Evolutionary conservation across 192 early-diverging fungal genomes (phyloP), one percentile per base, ranked within the genome.

Genomic region (Coemansia sp.): DNA sequence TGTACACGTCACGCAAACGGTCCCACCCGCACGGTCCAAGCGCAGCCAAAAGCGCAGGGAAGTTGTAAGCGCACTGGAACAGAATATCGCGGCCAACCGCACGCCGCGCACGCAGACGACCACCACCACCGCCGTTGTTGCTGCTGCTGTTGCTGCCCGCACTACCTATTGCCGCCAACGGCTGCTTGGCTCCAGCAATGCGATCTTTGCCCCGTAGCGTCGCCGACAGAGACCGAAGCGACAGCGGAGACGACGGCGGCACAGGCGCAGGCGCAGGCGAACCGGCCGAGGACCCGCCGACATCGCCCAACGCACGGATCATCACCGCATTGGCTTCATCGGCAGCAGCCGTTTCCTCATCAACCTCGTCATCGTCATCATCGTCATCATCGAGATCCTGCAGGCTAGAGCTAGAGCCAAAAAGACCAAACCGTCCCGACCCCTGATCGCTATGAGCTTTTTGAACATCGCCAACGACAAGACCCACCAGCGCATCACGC

Each of bases 61-160:
- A 77, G 50, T 84, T 84, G 64, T 60, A 84, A 3, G 77, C 83
- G 40, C 74, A 77, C 31, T 84, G 77, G 66, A 69, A 84, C 28
- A 80, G 36, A 5, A 80, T 57, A 12, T 80, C 83, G 49, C 60
- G 71, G 25, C 66, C 67, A 4, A 76, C 66, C 7, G 75, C 72
- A 16, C 67, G 66, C 33, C 32, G 29, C n/a, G 48, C 48, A 4
- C 36, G 58, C 18, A 36, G 22, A 22, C 51, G 52, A 48, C 29
- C 61, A 25, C 52, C 33, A 54, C 11, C 31, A 0, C 17, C 29
- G 5, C 0, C 1, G 38, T 48, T 17, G 11, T 2, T 17, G 38
- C 36, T 34, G 22, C 18, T n/a, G 34, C 56, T 12, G 20, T 40
- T 18, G 65, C 29, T 18, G 25, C 22, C 22, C 22, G 22, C 22